Evolutionary conservation across 1,284 basidiomycete genomes (phyloP).

Genomic region (Taiwanofungus camphoratus): DNA sequence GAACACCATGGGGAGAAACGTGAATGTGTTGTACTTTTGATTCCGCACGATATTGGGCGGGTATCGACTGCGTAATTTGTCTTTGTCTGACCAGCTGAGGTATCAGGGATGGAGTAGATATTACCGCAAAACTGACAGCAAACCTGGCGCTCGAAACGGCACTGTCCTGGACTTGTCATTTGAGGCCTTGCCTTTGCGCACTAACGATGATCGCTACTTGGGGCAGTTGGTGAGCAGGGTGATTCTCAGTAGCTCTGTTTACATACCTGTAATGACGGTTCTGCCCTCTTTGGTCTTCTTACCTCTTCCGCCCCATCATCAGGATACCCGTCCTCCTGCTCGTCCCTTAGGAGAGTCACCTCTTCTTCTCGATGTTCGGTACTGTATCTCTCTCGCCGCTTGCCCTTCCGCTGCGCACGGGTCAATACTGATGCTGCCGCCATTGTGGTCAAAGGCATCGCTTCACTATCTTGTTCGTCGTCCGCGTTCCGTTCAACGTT

Average conservation of each 20-base stretch:
- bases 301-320: conserved; percentile 19
- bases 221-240: neutral
- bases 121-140: conserved; percentile 15
- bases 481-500: conserved; percentile 28
- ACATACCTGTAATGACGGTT: conserved; percentile 24
- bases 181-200: conserved; percentile 25
- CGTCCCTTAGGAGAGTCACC: conserved; percentile 40
- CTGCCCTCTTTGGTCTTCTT: conserved; percentile 9
- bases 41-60: conserved; percentile 91
- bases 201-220: conserved; percentile 29
- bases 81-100: conserved; percentile 28
- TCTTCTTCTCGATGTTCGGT: conserved; percentile 47
- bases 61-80: conserved; percentile 63
- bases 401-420: conserved; percentile 30
- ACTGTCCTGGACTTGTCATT: conserved; percentile 75
- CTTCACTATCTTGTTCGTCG: conserved; percentile 24
- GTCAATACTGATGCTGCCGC: conserved; percentile 35
- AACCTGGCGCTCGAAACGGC: conserved; percentile 72
- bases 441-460: conserved; percentile 27
- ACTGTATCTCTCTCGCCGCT: conserved; percentile 43
- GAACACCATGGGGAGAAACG: conserved; percentile 93
- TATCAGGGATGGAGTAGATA: neutral
- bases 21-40: conserved; percentile 95
- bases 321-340: conserved; percentile 25
- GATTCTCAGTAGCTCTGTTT: neutral